phyloP scores from a whole-genome alignment of 78 protist species.

The Monosiga brevicollis region DNA sequence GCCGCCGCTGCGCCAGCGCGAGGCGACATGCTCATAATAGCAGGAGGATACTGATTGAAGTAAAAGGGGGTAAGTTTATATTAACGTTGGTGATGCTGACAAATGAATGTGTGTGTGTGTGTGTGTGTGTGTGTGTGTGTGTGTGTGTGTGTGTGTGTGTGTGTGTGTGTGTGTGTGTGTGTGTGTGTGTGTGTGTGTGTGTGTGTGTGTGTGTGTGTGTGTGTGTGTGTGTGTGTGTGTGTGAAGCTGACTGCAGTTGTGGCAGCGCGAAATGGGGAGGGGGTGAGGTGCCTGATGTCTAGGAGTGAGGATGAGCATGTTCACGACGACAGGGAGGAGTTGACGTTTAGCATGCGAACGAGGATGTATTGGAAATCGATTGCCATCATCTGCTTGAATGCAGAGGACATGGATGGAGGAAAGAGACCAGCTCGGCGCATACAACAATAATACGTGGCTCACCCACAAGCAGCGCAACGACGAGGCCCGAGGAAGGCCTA shows the following conservation, averaged over 20 bases:
- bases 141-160: background rate
- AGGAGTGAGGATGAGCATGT: background rate
- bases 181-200: background rate
- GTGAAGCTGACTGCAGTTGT: background rate
- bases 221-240: background rate
- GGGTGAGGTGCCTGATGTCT: background rate
- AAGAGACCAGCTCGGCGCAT: no score
- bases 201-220: background rate
- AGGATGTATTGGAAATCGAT: no score
- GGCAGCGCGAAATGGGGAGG: background rate
- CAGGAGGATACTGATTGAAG: no score
- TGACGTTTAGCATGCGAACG: background rate
- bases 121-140: background rate
- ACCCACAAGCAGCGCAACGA: no score
- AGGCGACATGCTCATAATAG: no score
- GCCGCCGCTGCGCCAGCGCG: no score
- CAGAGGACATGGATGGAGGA: no score
- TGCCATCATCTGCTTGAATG: no score
- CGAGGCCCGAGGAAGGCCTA: no score
- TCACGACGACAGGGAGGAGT: background rate
- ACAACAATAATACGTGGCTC: no score
- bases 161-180: background rate
- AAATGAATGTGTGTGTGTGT: background rate
- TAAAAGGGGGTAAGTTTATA: no score
- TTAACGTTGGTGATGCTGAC: no score